Evolutionary conservation across 768 basidiomycete genomes (phyloP).

Genomic region (Mycena belliarum): DNA sequence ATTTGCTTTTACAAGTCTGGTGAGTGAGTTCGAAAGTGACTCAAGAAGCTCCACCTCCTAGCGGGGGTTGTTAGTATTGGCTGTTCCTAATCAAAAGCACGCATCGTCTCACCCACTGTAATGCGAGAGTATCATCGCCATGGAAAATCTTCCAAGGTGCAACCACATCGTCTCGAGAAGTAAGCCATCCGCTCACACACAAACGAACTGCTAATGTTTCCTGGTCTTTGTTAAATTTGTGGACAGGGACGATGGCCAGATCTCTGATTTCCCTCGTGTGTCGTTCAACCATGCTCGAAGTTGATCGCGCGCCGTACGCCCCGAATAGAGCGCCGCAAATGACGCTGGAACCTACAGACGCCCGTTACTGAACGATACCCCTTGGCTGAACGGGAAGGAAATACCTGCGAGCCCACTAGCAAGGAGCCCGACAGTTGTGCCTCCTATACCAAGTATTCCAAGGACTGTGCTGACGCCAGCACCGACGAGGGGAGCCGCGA

Average conservation of each 20-base stretch:
- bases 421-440: conserved; percentile 50
- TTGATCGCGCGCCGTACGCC: conserved; percentile 52
- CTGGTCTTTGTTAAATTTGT: conserved; percentile 30
- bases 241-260: conserved; percentile 50
- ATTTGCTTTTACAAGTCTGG: conserved; percentile 44
- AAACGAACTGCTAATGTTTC: conserved; percentile 53
- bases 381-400: neutral
- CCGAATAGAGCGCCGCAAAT: conserved; percentile 63
- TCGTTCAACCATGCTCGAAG: conserved; percentile 48
- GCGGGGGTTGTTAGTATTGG: neutral
- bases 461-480: conserved; percentile 50
- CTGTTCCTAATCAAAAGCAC: neutral
- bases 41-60: conserved; percentile 59
- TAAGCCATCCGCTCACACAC: conserved; percentile 59
- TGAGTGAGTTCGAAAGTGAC: conserved; percentile 49
- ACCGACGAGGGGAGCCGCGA: conserved; percentile 60
- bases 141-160: conserved; percentile 55
- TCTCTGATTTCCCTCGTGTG: conserved; percentile 57
- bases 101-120: conserved; percentile 52
- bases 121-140: conserved; percentile 53
- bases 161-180: conserved; percentile 43
- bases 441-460: conserved; percentile 54
- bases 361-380: neutral
- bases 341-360: conserved; percentile 43
- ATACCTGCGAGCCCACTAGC: conserved; percentile 49